These are phyloP conservation scores for Mycena galopus DNA, from an alignment of 768 basidiomycete genomes.

Conservation along the genomic window DNA sequence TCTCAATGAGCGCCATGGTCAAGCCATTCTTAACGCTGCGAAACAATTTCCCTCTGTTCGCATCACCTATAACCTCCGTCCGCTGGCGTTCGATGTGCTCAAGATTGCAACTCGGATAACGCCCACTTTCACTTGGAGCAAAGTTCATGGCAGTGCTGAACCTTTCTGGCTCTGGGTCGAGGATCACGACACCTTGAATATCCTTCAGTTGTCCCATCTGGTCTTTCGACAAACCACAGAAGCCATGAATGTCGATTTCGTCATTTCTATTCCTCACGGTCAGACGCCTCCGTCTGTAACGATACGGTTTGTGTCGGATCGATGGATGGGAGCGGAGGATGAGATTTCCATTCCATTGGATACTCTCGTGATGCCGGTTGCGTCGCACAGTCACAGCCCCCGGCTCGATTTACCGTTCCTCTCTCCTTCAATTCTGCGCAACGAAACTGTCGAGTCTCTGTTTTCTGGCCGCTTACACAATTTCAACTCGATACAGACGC, in stretches of 20 bases:
- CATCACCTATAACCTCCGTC: slow-evolving; percentile 79
- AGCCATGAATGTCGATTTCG: slow-evolving; percentile 76
- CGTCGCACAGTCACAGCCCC: slow-evolving; percentile 68
- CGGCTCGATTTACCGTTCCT: slow-evolving; percentile 85
- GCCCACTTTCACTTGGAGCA: slow-evolving; percentile 86
- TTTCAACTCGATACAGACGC: slow-evolving; percentile 91
- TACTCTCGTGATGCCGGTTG: slow-evolving; percentile 79
- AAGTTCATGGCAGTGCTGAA: slow-evolving; percentile 80
- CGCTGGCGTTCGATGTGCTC: slow-evolving; percentile 87
- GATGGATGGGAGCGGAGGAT: slow-evolving; percentile 94
- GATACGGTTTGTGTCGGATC: slow-evolving; percentile 87
- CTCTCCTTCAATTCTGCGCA: slow-evolving; percentile 63
- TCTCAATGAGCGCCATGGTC: slow-evolving; percentile 88
- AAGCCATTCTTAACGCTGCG: slow-evolving; percentile 82
- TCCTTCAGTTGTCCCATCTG: slow-evolving; percentile 84
- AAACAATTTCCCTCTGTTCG: slow-evolving; percentile 84
- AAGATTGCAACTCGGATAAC: slow-evolving; percentile 75
- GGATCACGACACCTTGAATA: slow-evolving; percentile 82
- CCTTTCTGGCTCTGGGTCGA: slow-evolving; percentile 98
- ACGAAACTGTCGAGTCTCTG: slow-evolving; percentile 58
- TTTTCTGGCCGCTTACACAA: slow-evolving; percentile 62
- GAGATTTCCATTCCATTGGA: slow-evolving; percentile 74
- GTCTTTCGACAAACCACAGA: slow-evolving; percentile 77
- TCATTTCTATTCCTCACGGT: slow-evolving; percentile 77
- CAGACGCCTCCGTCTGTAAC: slow-evolving; percentile 74